Evolutionary conservation across 108 stramenopile species (phyloP), one percentile per base, ranked within the genome.

Genomic region (Nitzschia inconspicua): DNA sequence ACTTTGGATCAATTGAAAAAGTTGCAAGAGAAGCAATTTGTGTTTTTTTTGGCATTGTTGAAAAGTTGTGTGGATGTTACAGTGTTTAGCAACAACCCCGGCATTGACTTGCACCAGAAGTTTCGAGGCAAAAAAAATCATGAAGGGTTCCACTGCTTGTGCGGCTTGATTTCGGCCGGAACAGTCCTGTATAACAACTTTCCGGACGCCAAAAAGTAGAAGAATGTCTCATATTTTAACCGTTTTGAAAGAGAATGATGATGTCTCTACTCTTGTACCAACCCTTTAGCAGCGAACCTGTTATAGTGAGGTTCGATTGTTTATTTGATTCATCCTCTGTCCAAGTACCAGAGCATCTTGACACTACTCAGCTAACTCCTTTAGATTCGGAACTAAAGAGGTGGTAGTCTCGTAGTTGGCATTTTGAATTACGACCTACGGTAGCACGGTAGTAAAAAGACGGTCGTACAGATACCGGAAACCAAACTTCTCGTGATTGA

Each of bases 41-140:
- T 68, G 20, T 52, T 88, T 7, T 79, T 83, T 26, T 26, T 88
- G 46, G 66, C 79, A 32, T 46, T 91, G 47, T 40, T 88, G 18
- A 37, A 79, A 76, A 84, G 82, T 44, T 70, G 69, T 10, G 82
- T 82, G 42, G 88, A 94, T 36, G 69, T 86, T 28, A 64, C 75
- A 7, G 88, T 90, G 3, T 94, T 94, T 53, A 84, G 86, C 40
- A 94, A 94, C 76, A 85, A 86, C 43, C 77, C 84, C 31, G 88
- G 91, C 3, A 58, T 90, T 35, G 86, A 89, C 60, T 66, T 94
- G 44, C 83, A 82, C 48, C 52, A 73, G 44, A 86, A 82, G 48
- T 77, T 35, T 19, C 51, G 83, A 13, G 92, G 88, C 1, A 82
- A 76, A 66, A 89, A 89, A 76, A 82, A 86, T 54, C 80, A 88